These are phyloP conservation scores for Aspergillus biplanus DNA, from an alignment of 495 filamentous ascomycete species.

Conservation along the genomic window DNA sequence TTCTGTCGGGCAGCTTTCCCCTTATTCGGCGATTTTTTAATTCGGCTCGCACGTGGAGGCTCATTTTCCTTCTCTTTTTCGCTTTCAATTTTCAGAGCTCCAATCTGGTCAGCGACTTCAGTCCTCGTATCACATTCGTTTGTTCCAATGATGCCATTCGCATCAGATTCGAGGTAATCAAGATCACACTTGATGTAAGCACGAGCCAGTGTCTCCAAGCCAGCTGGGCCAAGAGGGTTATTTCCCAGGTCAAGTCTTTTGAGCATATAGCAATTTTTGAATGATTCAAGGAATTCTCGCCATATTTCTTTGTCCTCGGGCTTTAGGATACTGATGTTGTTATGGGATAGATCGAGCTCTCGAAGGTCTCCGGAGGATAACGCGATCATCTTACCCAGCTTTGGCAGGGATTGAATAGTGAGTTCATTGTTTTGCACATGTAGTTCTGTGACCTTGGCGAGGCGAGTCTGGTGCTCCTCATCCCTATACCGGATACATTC, in stretches of 20 bases:
- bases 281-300: constrained; percentile 47
- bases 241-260: constrained; percentile 49
- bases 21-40: constrained; percentile 27
- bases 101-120: constrained; percentile 8
- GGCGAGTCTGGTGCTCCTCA: constrained; percentile 32
- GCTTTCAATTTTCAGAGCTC: constrained; percentile 8
- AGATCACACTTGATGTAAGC: constrained; percentile 46
- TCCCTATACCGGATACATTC: constrained; percentile 37
- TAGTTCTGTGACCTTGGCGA: constrained; percentile 48
- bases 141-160: constrained; percentile 18
- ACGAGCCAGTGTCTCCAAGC: constrained; percentile 47
- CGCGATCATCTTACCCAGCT: constrained; percentile 43
- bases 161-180: constrained; percentile 32
- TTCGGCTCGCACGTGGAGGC: constrained; percentile 6
- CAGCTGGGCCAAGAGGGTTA: constrained; percentile 44
- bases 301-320: constrained; percentile 42
- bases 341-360: constrained; percentile 52
- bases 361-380: constrained; percentile 44
- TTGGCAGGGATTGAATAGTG: constrained; percentile 38
- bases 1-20: constrained; percentile 24
- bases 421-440: constrained; percentile 47
- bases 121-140: constrained; percentile 14
- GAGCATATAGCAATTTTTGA: constrained; percentile 47
- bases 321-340: constrained; percentile 41
- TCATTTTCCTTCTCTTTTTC: constrained; percentile 25